A percentile compares a stretch with the other conserved stretches of the same genome.
Conservation (phyloP, 176 grass and related monocot species). For the Typha latifolia region DNA sequence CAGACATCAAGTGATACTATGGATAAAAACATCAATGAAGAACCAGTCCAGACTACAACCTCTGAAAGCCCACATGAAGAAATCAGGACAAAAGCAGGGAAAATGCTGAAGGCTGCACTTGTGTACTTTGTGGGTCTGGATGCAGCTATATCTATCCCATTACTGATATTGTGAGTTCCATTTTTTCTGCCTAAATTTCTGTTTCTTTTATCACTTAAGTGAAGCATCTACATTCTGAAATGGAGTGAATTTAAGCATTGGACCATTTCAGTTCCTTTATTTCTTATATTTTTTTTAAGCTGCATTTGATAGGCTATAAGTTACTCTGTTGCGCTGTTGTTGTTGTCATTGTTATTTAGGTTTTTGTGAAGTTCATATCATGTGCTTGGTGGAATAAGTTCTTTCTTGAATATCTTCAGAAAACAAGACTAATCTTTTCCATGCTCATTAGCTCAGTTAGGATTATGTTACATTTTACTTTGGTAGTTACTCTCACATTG, state of each 20-base stretch:
- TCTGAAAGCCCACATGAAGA: conserved; percentile 4
- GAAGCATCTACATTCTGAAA: too few species aligned
- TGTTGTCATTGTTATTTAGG: too few species aligned
- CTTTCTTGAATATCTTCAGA: too few species aligned
- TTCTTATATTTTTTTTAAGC: too few species aligned
- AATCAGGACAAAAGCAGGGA: conserved; percentile 1
- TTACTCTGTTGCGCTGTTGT: too few species aligned
- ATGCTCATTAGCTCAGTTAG: neutral
- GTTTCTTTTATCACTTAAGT: neutral
- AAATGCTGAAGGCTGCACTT: conserved; percentile 10
- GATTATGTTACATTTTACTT: neutral
- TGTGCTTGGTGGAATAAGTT: neutral
- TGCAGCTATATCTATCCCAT: conserved; percentile 22
- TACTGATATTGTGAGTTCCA: conserved; percentile 22
- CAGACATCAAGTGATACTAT: conserved; percentile 9
- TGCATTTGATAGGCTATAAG: too few species aligned
- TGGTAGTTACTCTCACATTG: neutral
- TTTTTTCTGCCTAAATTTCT: neutral
- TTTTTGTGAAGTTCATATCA: too few species aligned
- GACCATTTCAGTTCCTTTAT: too few species aligned
- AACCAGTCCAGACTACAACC: conserved; percentile 1
- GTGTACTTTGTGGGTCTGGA: conserved; percentile 13
- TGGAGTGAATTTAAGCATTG: too few species aligned
- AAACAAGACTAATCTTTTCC: too few species aligned
- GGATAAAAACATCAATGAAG: conserved; percentile 12